Conservation (phyloP, 1,284 basidiomycete genomes). For the Taiwanofungus camphoratus region DNA sequence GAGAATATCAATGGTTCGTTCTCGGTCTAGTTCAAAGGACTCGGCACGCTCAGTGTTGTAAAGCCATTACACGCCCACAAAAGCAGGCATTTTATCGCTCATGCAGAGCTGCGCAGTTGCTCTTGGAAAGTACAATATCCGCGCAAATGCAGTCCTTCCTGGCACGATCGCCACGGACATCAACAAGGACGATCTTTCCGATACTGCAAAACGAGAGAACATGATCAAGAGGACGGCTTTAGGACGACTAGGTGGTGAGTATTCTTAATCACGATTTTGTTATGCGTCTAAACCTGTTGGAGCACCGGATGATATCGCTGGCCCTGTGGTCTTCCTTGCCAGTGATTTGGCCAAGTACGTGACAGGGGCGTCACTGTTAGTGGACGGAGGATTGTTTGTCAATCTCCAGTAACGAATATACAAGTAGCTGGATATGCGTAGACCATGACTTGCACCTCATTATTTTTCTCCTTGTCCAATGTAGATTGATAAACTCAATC, state of each 20-base stretch:
- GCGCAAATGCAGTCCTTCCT: conserved; percentile 63
- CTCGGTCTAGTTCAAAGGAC: not conserved
- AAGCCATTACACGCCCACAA: conserved; percentile 78
- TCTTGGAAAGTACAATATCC: conserved; percentile 69
- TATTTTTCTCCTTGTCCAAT: too few relatives aligned
- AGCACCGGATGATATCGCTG: conserved; percentile 73
- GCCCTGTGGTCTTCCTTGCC: conserved; percentile 72
- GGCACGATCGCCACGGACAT: conserved; percentile 78
- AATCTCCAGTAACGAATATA: conserved; percentile 53
- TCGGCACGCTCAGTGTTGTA: conserved; percentile 1
- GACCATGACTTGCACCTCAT: too few relatives aligned
- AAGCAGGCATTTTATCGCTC: conserved; percentile 73
- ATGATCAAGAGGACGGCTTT: conserved; percentile 68
- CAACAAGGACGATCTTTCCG: conserved; percentile 71
- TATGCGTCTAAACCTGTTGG: conserved; percentile 1
- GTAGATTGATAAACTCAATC: not conserved
- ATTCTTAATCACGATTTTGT: conserved; percentile 1
- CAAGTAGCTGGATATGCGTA: conserved; percentile 7
- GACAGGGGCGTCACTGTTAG: conserved; percentile 64
- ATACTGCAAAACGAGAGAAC: conserved; percentile 53
- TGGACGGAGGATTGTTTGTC: conserved; percentile 77
- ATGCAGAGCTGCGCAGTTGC: conserved; percentile 84
- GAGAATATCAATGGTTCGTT: conserved; percentile 60
- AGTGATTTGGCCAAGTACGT: conserved; percentile 73
- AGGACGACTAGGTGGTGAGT: conserved; percentile 59